Evolutionary conservation across 2,329 filamentous ascomycete species (phyloP), one percentile per base, ranked within the genome.

Genomic region (Cytospora paraplurivora): DNA sequence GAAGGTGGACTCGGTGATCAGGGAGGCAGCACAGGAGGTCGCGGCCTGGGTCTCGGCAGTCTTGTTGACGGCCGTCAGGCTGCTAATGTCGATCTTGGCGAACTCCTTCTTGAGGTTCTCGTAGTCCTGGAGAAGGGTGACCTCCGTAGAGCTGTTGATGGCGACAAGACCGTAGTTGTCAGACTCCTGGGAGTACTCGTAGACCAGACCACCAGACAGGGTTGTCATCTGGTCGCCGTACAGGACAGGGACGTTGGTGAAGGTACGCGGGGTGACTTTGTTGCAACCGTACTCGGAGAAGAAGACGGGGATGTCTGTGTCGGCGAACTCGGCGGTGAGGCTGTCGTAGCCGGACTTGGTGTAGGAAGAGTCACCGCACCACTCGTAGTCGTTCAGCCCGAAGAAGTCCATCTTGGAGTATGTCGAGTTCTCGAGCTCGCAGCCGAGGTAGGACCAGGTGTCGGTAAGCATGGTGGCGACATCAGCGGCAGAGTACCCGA

Each of bases 271-370:
- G 49, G 76, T 73, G 19, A 86, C 84, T 56, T 82, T 79, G 77
- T 91, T 92, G 83, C 89, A 92, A 64, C 90, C 90, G 70, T 84
- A 87, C 72, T 93, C 90, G 67, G 86, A 90, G 79, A 91, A 92
- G 81, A 92, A 92, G 69, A 92, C 83, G 27, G 89, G 89, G 41
- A 92, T 82, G 37, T 86, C 84, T 34, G 83, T 84, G 66, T 81
- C 80, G 70, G 81, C 74, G 78, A 92, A 91, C 71, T 86, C 82
- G 7, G 79, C 74, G 49, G 87, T 84, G 62, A 87, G 74, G 12
- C 38, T 56, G 52, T 17, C 52, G 62, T 66, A 66, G 13, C 64
- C 64, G 17, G 64, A 79, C 41, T 76, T 79, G 33, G 77, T 69
- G 72, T 79, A 85, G 34, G 78, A 82, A n/a, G 82, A 82, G 27